Percentiles rank a stretch among this genome's conserved stretches.
Evolutionary conservation across 345 rosid genomes (phyloP).

Genomic region (Erucastrum elatum): DNA sequence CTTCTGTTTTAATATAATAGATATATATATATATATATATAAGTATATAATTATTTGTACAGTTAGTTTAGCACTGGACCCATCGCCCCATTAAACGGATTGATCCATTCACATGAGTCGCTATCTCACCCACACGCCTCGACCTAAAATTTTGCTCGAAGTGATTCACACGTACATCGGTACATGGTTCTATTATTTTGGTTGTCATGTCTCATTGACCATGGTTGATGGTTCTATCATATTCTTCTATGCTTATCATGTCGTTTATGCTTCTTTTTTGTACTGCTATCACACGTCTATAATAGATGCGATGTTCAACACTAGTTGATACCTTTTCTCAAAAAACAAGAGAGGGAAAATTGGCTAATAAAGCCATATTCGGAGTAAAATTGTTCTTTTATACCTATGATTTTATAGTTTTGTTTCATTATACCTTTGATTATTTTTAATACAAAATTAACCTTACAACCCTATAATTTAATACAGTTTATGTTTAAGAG

Average conservation of each 20-base stretch:
- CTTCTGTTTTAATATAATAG: too few relatives aligned
- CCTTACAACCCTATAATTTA: too few relatives aligned
- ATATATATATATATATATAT: too few relatives aligned
- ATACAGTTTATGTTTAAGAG: too few relatives aligned
- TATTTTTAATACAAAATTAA: too few relatives aligned
- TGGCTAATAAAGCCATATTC: too few relatives aligned
- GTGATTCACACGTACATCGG: not conserved
- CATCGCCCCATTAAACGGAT: not conserved
- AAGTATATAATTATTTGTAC: not conserved
- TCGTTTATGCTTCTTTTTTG: not conserved
- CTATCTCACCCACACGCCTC: conserved; percentile 10
- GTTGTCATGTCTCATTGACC: not conserved
- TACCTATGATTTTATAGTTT: too few relatives aligned
- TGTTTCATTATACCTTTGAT: too few relatives aligned
- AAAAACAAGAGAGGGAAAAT: too few relatives aligned
- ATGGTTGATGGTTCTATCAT: not conserved
- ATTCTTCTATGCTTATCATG: not conserved
- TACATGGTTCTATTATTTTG: not conserved
- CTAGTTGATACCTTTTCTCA: not conserved
- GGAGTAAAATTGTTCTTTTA: too few relatives aligned
- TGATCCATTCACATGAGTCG: not conserved
- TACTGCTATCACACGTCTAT: not conserved
- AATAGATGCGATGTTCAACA: conserved; percentile 17
- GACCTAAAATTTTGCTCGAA: conserved; percentile 1
- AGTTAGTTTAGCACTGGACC: not conserved